Evolutionary conservation across 208 protist genomes (phyloP).

Genomic region (Acanthamoeba castellanii): DNA sequence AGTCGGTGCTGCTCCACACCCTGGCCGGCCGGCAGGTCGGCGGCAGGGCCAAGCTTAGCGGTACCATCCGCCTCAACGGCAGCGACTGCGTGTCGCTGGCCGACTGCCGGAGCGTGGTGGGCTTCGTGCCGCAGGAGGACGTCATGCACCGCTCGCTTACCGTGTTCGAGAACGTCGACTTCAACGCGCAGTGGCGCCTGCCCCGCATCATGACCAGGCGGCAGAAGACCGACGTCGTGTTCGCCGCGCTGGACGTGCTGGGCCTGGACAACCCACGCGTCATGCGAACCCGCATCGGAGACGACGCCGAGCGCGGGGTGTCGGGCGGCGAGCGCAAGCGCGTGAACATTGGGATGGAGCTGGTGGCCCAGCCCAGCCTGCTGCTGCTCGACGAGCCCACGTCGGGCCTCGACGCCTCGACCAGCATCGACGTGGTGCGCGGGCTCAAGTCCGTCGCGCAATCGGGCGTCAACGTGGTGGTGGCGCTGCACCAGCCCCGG

Average conservation of each 20-base stretch:
- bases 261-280: not conserved
- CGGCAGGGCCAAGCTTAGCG: not conserved
- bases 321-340: conserved; percentile 85
- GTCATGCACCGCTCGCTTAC: conserved; percentile 61
- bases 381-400: conserved; percentile 87
- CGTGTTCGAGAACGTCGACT: conserved; percentile 54
- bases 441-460: conserved; percentile 1
- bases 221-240: conserved; percentile 32
- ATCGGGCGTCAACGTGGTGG: conserved; percentile 78
- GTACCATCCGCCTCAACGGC: not conserved
- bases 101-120: not conserved
- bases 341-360: conserved; percentile 85
- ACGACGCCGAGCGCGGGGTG: conserved; percentile 80
- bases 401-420: conserved; percentile 76
- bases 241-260: not conserved
- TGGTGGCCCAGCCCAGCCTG: conserved; percentile 82
- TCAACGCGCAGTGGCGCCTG: conserved; percentile 31
- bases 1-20: conserved; percentile 30
- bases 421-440: conserved; percentile 20
- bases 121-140: conserved; percentile 73
- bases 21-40: not conserved
- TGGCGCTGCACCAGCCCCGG: conserved; percentile 83
- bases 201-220: not conserved
- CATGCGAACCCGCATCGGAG: conserved; percentile 78
- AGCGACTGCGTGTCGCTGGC: not conserved